Percentiles rank a stretch among this genome's conserved stretches.
Conservation (phyloP, 2,329 filamentous ascomycete species). For the Penicillium rolfsii region DNA sequence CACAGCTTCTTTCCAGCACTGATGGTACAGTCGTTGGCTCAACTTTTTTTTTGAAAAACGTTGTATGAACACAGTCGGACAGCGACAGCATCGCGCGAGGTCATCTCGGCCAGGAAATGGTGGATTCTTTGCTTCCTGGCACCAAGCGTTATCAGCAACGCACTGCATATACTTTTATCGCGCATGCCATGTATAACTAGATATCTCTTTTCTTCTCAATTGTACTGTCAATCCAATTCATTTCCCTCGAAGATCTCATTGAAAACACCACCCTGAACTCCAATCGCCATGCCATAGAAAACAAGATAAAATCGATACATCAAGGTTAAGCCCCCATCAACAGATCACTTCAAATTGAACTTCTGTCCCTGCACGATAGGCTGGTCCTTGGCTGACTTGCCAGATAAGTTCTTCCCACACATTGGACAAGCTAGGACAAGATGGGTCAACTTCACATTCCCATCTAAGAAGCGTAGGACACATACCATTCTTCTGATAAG, state of each 20-base stretch:
- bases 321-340: background rate
- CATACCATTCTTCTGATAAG: slow-evolving; percentile 64
- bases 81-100: slow-evolving; percentile 5
- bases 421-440: slow-evolving; percentile 59
- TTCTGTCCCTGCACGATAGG: slow-evolving; percentile 64
- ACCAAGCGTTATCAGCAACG: slow-evolving; percentile 27
- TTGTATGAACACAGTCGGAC: slow-evolving; percentile 20
- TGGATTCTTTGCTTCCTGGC: slow-evolving; percentile 20
- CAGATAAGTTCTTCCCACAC: slow-evolving; percentile 61
- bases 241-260: slow-evolving; percentile 11
- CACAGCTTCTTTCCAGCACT: background rate
- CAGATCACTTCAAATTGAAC: slow-evolving; percentile 61
- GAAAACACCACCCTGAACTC: slow-evolving; percentile 11
- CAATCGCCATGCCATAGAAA: slow-evolving; percentile 19
- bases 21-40: background rate
- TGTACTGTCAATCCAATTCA: slow-evolving; percentile 30
- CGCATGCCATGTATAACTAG: slow-evolving; percentile 46
- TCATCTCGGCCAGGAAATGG: slow-evolving; percentile 15
- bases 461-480: slow-evolving; percentile 5
- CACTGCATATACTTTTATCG: slow-evolving; percentile 42
- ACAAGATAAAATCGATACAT: slow-evolving; percentile 1
- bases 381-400: slow-evolving; percentile 51
- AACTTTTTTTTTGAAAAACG: background rate
- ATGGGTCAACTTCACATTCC: background rate
- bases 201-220: slow-evolving; percentile 23